phyloP scores from a whole-genome alignment of 345 rosid species.

The Kernera saxatilis region DNA sequence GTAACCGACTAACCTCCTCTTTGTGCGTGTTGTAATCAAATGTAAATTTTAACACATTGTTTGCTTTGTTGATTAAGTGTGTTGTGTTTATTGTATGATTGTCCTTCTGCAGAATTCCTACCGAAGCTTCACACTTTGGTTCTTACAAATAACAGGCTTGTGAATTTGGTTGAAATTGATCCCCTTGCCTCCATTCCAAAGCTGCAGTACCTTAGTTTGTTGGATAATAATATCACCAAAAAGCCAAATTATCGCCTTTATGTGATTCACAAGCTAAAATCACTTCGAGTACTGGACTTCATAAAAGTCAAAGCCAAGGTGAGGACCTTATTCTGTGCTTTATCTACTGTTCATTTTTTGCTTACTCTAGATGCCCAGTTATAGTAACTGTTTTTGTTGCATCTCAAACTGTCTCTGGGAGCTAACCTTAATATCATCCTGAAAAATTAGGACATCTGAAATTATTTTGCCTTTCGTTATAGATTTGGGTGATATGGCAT shows the following conservation, averaged over 20 bases:
- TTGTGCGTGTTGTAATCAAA: background rate
- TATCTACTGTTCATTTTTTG: background rate
- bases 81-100: background rate
- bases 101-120: constrained; percentile 56
- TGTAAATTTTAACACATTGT: background rate
- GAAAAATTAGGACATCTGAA: background rate
- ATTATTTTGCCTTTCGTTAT: background rate
- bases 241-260: constrained; percentile 89
- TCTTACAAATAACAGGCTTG: constrained; percentile 95
- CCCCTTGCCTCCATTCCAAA: constrained; percentile 82
- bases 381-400: background rate
- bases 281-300: constrained; percentile 90
- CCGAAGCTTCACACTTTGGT: constrained; percentile 86
- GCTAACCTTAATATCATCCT: background rate
- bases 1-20: constrained; percentile 35
- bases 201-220: constrained; percentile 83
- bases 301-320: constrained; percentile 94
- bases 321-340: constrained; percentile 20
- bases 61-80: background rate
- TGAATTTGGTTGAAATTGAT: constrained; percentile 95
- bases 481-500: background rate
- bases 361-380: background rate
- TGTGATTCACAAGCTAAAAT: constrained; percentile 80
- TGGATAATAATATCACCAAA: constrained; percentile 91
- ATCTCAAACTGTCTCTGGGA: background rate